Base-by-base conservation (phyloP, 352 stramenopile species). In the Phytophthora ramorum region DNA sequence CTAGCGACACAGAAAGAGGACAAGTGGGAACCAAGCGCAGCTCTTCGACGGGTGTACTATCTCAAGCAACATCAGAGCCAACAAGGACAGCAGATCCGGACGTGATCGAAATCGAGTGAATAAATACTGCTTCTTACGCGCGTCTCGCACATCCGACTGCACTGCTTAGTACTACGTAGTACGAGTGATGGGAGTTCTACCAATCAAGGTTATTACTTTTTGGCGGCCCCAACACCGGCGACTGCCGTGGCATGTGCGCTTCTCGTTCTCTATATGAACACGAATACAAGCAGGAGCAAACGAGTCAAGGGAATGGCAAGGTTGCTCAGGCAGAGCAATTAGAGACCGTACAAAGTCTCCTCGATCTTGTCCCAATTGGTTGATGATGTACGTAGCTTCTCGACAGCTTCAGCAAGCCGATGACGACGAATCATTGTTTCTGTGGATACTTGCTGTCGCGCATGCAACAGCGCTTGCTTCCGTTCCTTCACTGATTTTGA, bases 331-430 rank as follows among this genome's bases (percentile, higher is more conserved):
- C 16, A 12, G 26, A 48, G 16, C 12, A 59, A 37, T 73, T 71
- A 84, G 22, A 81, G 40, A 16, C 43, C 81, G 80, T 90, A 89
- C 78, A 93, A 72, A 54, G 76, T 86, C 24, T 91, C 83, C 54
- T 92, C 81, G 63, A 93, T 79, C 56, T 89, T 89, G 64, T 94
- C 84, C 86, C 83, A 94, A 50, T 91, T 89, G 56, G 84, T 85
- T 12, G 55, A 60, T 55, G 62, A 82, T 34, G 62, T 69, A 9
- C 80, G 78, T 38, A 93, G 69, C 40, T 93, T 76, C 51, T 91
- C 83, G 26, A 95, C 78, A 4, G 79, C 83, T 48, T 92, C 68
- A 19, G 67, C 71, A 44, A 93, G 90, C 44, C 74, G 73, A 65
- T 92, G 83, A 35, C 90, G 90, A 41, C 86, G 82, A 4, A 89